Base-by-base conservation (phyloP, 176 grass and related monocot genomes). In the Eleusine indica region DNA sequence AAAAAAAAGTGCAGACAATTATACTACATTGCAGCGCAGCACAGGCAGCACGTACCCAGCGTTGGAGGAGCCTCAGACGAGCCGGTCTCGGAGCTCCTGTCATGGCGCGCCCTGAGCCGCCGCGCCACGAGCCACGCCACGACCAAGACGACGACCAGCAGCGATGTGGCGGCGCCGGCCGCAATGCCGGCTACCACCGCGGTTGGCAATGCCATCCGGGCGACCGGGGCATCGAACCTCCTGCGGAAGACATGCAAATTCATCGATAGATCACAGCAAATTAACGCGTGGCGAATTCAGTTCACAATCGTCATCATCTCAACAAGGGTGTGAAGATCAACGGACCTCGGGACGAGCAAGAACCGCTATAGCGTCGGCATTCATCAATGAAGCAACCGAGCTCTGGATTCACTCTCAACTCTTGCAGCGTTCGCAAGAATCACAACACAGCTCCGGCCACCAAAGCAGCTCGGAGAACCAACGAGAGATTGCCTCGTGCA, bases 221-320 rank as follows among this genome's bases (percentile, higher is more conserved):
- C 84, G 88, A 71, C 81, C 86, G 83, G 73, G 76, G 92, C 95
- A 95, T 98, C 60, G 92, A 92, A 86, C 85, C 92, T 87, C 85
- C 92, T 85, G 87, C 71, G 10, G 21, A 9, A 78, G 6, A 25
- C 21, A 17, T 16, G 41, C 68, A 42, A 14, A 71, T 58, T 58
- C 19, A 58, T 21, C 5, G 54, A 58, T 48, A 81, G 78, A 56
- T 15, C 30, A 41, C 66, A 81, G 19, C 78, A 57, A 19, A 6
- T 40, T 18, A 21, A 11, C 58, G 52, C 35, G 4, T 1, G 32
- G 1, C 1, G 32, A n/a, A 76, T 60, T 30, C 51, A 53, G 0
- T 18, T 2, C 66, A 37, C 12, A 44, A 2, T 39, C 19, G 8
- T 14, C 37, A 0, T 9, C 30, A 0, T 35, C 32, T 35, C 4